A percentile compares a stretch with the other conserved stretches of the same genome.
Evolutionary conservation across 208 protist species (phyloP).

Genomic region (Trypanosoma conorhini): DNA sequence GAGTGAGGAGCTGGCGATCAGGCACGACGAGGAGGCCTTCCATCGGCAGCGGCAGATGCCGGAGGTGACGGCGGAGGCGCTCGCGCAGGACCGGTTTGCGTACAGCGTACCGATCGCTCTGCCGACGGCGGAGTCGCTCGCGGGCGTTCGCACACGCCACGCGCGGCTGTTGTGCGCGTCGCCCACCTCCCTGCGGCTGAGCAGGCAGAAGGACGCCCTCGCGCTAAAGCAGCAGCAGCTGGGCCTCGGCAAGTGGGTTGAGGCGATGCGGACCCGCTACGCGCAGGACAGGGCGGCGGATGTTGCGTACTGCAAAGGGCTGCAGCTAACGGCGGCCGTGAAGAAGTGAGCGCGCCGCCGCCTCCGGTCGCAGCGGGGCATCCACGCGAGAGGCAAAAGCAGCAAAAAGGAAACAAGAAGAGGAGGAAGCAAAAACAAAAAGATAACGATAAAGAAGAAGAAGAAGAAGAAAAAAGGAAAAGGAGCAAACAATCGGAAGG

Average conservation of each 20-base stretch:
- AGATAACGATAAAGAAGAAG: background rate
- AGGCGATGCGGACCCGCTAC: slow-evolving; percentile 13
- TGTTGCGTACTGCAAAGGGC: slow-evolving; percentile 22
- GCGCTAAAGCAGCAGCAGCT: slow-evolving; percentile 48
- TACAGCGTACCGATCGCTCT: slow-evolving; percentile 60
- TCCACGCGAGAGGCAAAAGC: too few relatives aligned
- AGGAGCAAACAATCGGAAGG: background rate
- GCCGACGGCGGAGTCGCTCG: slow-evolving; percentile 48
- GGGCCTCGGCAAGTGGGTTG: slow-evolving; percentile 30
- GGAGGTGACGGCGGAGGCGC: slow-evolving; percentile 37
- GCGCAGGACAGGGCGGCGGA: slow-evolving; percentile 24
- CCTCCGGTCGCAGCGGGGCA: background rate
- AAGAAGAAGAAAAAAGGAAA: background rate
- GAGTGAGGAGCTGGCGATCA: slow-evolving; percentile 69
- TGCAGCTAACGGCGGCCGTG: slow-evolving; percentile 19
- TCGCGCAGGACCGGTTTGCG: slow-evolving; percentile 31
- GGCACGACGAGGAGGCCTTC: slow-evolving; percentile 85
- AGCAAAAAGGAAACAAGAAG: background rate
- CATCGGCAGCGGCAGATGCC: slow-evolving; percentile 78
- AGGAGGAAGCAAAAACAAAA: background rate
- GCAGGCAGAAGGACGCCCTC: slow-evolving; percentile 34
- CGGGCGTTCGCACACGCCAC: slow-evolving; percentile 36
- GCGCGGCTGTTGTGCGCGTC: slow-evolving; percentile 43
- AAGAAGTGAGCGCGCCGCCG: background rate
- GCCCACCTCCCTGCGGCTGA: slow-evolving; percentile 35